These are phyloP conservation scores for Aspergillus felis DNA, from an alignment of 2,329 filamentous ascomycete species.

Conservation along the genomic window DNA sequence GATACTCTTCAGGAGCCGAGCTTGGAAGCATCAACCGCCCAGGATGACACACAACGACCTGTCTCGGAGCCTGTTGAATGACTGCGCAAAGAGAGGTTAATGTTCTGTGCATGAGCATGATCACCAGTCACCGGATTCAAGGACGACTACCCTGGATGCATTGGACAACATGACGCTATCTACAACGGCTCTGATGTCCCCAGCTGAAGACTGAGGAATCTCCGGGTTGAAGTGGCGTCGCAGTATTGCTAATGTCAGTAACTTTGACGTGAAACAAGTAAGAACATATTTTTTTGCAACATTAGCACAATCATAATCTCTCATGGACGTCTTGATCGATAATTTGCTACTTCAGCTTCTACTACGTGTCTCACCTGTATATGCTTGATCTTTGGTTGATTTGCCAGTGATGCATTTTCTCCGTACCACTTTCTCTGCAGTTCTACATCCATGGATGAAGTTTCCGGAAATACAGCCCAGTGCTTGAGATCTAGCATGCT, in stretches of 20 bases:
- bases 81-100: conserved; percentile 77
- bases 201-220: conserved; percentile 20
- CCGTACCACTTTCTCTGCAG: conserved; percentile 19
- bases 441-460: conserved; percentile 32
- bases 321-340: conserved; percentile 63
- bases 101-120: conserved; percentile 73
- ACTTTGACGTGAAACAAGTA: conserved; percentile 45
- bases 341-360: conserved; percentile 72
- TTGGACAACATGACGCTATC: conserved; percentile 60
- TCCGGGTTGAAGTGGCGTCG: conserved; percentile 39
- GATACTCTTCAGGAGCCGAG: conserved; percentile 72
- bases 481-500: conserved; percentile 73
- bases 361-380: conserved; percentile 49
- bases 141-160: not conserved
- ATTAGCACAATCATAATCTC: conserved; percentile 76
- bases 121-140: conserved; percentile 35
- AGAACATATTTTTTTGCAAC: conserved; percentile 67
- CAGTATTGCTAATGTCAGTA: conserved; percentile 36
- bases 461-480: conserved; percentile 30
- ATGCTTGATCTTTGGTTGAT: conserved; percentile 38
- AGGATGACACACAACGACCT: conserved; percentile 86
- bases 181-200: conserved; percentile 79
- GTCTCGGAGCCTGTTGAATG: conserved; percentile 81
- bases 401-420: conserved; percentile 12
- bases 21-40: conserved; percentile 66